Evolutionary conservation across 2,329 filamentous ascomycete genomes (phyloP).

Genomic region (Neofusicoccum sp.): DNA sequence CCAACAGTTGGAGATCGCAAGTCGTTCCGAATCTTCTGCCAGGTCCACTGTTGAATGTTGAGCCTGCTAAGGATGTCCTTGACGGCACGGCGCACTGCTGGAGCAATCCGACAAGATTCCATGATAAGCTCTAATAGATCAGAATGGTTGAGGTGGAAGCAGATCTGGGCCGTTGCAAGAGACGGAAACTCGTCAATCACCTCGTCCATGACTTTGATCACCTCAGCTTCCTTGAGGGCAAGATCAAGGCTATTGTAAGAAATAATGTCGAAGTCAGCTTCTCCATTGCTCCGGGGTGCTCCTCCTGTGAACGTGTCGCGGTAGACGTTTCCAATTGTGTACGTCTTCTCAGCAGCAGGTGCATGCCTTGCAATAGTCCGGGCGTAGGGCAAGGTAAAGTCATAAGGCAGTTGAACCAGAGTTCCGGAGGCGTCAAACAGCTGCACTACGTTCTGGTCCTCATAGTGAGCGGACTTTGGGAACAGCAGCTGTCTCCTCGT

Average conservation of each 20-base stretch:
- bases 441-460: constrained; percentile 66
- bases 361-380: constrained; percentile 73
- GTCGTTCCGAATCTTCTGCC: constrained; percentile 79
- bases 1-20: constrained; percentile 78
- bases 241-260: constrained; percentile 77
- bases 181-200: constrained; percentile 78
- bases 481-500: constrained; percentile 72
- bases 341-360: constrained; percentile 69
- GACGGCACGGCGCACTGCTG: constrained; percentile 64
- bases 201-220: constrained; percentile 92
- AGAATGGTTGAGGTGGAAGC: constrained; percentile 86
- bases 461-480: constrained; percentile 77
- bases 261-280: constrained; percentile 97
- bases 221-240: constrained; percentile 87
- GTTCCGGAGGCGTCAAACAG: constrained; percentile 80
- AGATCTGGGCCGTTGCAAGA: constrained; percentile 70
- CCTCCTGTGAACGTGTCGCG: constrained; percentile 75
- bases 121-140: constrained; percentile 85
- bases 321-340: constrained; percentile 85
- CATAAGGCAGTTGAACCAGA: constrained; percentile 90
- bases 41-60: constrained; percentile 76
- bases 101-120: constrained; percentile 78
- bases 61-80: constrained; percentile 85
- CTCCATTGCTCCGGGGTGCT: constrained; percentile 77
- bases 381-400: constrained; percentile 86